These are phyloP conservation scores for Blastobotrys raffinosifermentans DNA, from an alignment of 1,139 yeast genomes.

Conservation along the genomic window DNA sequence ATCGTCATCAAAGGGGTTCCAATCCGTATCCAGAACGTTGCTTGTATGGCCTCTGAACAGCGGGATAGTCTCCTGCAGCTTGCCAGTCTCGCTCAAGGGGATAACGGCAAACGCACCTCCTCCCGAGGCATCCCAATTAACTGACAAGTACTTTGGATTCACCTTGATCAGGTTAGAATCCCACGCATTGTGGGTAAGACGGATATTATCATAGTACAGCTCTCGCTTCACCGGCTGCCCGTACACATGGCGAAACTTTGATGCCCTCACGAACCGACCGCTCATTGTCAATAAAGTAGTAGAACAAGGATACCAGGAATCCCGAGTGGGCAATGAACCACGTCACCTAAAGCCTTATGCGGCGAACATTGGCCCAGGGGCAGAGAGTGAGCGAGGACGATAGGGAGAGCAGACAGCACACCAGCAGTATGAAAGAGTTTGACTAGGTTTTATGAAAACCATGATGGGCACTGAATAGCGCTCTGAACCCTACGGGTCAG, in stretches of 20 bases:
- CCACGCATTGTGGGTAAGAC: conserved; percentile 74
- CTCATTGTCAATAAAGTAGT: conserved; percentile 41
- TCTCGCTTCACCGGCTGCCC: conserved; percentile 91
- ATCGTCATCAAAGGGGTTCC: conserved; percentile 79
- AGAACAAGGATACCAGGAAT: no score
- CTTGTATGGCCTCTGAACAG: conserved; percentile 95
- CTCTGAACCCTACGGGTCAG: no score
- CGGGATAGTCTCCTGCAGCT: conserved; percentile 89
- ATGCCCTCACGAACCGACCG: conserved; percentile 92
- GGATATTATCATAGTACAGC: conserved; percentile 77
- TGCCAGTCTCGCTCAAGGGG: conserved; percentile 83
- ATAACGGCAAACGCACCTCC: conserved; percentile 97
- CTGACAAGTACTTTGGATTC: conserved; percentile 79
- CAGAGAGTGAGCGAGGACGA: no score
- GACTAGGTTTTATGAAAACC: no score
- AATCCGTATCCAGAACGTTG: conserved; percentile 89
- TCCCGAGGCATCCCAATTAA: conserved; percentile 92
- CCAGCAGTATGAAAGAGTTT: no score
- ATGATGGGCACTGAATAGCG: no score
- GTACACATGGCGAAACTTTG: conserved; percentile 91
- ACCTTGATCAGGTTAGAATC: conserved; percentile 83
- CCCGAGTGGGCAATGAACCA: no score
- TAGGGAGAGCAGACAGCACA: no score
- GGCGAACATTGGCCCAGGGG: no score
- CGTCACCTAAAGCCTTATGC: no score